Evolutionary conservation across 192 early-diverging fungal species (phyloP), one percentile per base, ranked within the genome.

Genomic region (Spinellus fusiger): DNA sequence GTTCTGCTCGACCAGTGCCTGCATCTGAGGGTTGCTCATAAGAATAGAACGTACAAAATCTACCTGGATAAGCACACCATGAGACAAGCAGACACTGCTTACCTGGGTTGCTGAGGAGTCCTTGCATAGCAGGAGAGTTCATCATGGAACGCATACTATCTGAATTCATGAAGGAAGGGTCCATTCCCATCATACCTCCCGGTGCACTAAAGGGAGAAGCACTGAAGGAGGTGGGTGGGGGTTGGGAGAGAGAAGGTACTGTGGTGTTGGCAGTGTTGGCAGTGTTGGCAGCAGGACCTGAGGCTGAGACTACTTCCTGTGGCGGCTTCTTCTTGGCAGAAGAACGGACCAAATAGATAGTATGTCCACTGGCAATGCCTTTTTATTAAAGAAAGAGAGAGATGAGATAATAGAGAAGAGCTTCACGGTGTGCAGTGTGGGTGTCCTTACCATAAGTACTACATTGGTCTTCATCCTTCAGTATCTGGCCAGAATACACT

Each of bases 381-480:
- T n/a, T n/a, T n/a, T 44, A 25, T 33, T 37, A 16, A 0, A 27
- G 25, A 40, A 32, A 47, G 0, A 20, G 32, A 35, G 31, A 22
- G 23, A 10, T 18, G 37, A 26, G 22, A 35, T 28, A 47, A 56
- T 46, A 13, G 28, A 9, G 32, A 28, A 7, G 15, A 61, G 5
- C 3, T 37, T 2, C 8, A 26, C 20, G 16, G 29, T 37, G 15
- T 10, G 28, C 2, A 2, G 16, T 34, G 15, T 16, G 1, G 7
- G n/a, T 37, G 22, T 15, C 66, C 77, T 71, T 71, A 84, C 82
- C 91, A 74, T 93, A 94, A 0, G 65, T 35, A 8, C 69, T 53
- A 51, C 94, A 73, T 25, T 59, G 79, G 15, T 96, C 93, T 13
- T 83, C 88, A 75, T 98, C 92, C 77, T 98, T 98, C 33, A 98